A percentile compares a stretch with the other conserved stretches of the same genome.
Evolutionary conservation across 1,139 yeast species (phyloP).

Genomic region (Tardiomyces digboiensis): DNA sequence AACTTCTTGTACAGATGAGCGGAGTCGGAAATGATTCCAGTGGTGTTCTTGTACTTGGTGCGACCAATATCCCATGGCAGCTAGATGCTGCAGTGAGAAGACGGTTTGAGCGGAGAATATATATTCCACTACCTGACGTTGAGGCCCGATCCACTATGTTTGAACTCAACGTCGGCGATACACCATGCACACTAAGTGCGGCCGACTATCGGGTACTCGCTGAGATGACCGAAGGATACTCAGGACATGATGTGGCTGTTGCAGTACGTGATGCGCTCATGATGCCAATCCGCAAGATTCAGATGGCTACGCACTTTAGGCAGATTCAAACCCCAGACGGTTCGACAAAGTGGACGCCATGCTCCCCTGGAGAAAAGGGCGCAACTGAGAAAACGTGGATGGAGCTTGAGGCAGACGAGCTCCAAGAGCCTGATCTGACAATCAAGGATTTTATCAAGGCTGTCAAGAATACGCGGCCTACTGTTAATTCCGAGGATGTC

Average conservation of each 20-base stretch:
- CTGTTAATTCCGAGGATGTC: conserved; percentile 81
- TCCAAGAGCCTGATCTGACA: conserved; percentile 82
- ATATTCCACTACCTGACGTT: conserved; percentile 87
- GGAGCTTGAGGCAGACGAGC: conserved; percentile 81
- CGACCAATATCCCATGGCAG: conserved; percentile 99
- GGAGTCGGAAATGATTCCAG: conserved; percentile 95
- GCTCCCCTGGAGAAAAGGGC: conserved; percentile 89
- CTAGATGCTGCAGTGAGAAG: conserved; percentile 96
- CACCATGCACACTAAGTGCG: conserved; percentile 69
- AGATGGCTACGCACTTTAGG: conserved; percentile 93
- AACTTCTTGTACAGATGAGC: conserved; percentile 94
- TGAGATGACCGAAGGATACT: conserved; percentile 93
- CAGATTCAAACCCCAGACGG: conserved; percentile 28
- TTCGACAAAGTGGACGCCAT: conserved; percentile 61
- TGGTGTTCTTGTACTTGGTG: conserved; percentile 94
- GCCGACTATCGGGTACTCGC: conserved; percentile 75
- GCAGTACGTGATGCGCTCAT: conserved; percentile 95
- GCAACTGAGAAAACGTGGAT: conserved; percentile 93
- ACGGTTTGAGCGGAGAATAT: conserved; percentile 90
- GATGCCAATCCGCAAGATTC: conserved; percentile 96
- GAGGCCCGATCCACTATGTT: conserved; percentile 93
- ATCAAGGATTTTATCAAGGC: conserved; percentile 93
- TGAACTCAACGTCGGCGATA: conserved; percentile 83
- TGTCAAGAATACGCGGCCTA: conserved; percentile 85
- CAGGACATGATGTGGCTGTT: conserved; percentile 96